These are phyloP conservation scores for Nadsonia fulvescens DNA, from an alignment of 805 yeast genomes.

Conservation along the genomic window DNA sequence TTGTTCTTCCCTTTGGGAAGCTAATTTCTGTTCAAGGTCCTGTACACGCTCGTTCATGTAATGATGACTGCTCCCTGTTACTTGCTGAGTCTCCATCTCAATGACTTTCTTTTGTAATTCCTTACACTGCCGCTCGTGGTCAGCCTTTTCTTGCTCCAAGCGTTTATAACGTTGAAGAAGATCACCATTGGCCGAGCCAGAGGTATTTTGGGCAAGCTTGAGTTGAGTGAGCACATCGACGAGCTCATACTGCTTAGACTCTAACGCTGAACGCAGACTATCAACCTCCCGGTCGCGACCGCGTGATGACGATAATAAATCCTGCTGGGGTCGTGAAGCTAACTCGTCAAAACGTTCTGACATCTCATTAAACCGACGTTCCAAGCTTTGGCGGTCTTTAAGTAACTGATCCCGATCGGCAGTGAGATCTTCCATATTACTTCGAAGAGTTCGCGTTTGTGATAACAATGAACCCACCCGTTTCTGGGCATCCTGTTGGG, in stretches of 20 bases:
- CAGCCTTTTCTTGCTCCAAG: conserved; percentile 15
- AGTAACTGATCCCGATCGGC: conserved; percentile 45
- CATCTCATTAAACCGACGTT: conserved; percentile 25
- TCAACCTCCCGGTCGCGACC: too few species aligned
- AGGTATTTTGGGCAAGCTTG: too few species aligned
- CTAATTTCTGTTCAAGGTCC: conserved; percentile 13
- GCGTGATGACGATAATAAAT: too few species aligned
- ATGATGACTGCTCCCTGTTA: too few species aligned
- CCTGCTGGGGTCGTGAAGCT: too few species aligned
- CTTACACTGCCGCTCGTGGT: conserved; percentile 19
- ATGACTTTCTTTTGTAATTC: conserved; percentile 11
- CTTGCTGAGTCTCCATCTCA: conserved; percentile 11
- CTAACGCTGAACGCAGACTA: too few species aligned
- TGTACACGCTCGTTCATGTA: conserved; percentile 8
- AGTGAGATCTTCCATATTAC: conserved; percentile 40
- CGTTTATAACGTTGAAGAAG: too few species aligned
- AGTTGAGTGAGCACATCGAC: conserved; percentile 4
- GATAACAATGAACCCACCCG: conserved; percentile 27
- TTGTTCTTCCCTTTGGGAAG: conserved; percentile 8
- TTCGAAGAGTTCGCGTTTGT: conserved; percentile 39
- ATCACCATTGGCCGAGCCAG: too few species aligned
- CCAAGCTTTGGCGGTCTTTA: conserved; percentile 29
- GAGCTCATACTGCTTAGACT: conserved; percentile 9
- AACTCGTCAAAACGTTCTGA: conserved; percentile 24
- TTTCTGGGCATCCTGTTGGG: conserved; percentile 28